Conservation (phyloP, 2,329 filamentous ascomycete genomes). For the Thelonectria discophora region DNA sequence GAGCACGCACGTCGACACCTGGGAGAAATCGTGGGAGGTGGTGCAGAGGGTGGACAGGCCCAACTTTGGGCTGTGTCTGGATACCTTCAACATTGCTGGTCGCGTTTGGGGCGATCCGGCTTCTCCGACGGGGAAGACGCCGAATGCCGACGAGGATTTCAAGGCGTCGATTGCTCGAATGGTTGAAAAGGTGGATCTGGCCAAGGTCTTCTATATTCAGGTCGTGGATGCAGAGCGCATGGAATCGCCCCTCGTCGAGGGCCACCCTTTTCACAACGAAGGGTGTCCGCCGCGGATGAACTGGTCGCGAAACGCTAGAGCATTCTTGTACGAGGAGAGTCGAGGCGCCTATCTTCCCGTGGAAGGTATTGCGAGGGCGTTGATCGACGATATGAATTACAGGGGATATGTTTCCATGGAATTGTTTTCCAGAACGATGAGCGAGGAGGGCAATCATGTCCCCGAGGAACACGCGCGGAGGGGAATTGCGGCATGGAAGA, state of each 20-base stretch:
- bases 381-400: slow-evolving; percentile 70
- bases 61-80: slow-evolving; percentile 79
- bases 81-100: slow-evolving; percentile 80
- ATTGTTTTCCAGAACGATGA: slow-evolving; percentile 59
- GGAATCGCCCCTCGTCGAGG: slow-evolving; percentile 48
- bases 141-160: slow-evolving; percentile 63
- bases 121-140: slow-evolving; percentile 56
- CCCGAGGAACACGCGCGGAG: slow-evolving; percentile 16
- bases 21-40: slow-evolving; percentile 75
- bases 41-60: slow-evolving; percentile 68
- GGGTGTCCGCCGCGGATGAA: slow-evolving; percentile 65
- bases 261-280: slow-evolving; percentile 45
- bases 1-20: slow-evolving; percentile 73
- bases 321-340: slow-evolving; percentile 57
- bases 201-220: slow-evolving; percentile 78
- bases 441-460: slow-evolving; percentile 21
- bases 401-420: slow-evolving; percentile 75
- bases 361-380: slow-evolving; percentile 64
- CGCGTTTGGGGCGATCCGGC: slow-evolving; percentile 74
- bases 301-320: slow-evolving; percentile 75
- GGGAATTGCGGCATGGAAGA: slow-evolving; percentile 21
- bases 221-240: slow-evolving; percentile 74
- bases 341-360: slow-evolving; percentile 63
- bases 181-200: slow-evolving; percentile 61
- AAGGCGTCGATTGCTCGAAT: slow-evolving; percentile 63